phyloP scores from a whole-genome alignment of 805 yeast genomes.

The Novakomyces olei region DNA sequence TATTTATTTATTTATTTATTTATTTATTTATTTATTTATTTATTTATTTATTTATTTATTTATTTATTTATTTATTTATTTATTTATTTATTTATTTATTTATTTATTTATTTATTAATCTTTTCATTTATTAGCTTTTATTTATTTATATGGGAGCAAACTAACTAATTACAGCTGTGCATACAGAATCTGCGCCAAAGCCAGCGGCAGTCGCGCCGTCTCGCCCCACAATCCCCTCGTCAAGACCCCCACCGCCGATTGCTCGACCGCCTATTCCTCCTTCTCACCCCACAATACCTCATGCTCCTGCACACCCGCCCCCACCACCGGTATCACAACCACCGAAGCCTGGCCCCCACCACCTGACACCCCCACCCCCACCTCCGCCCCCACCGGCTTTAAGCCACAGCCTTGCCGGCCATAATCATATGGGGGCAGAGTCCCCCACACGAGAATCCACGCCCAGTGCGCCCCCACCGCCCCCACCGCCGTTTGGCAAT shows the following conservation, averaged over 20 bases:
- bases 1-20: conserved; percentile 3
- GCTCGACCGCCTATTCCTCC: conserved; percentile 13
- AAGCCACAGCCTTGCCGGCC: conserved; percentile 1
- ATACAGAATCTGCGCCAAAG: conserved; percentile 5
- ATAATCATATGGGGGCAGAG: too few species aligned
- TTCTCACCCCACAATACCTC: conserved; percentile 13
- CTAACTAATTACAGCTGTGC: conserved; percentile 4
- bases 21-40: conserved; percentile 6
- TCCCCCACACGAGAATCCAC: too few species aligned
- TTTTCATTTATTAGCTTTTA: neutral
- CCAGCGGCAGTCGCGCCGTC: conserved; percentile 14
- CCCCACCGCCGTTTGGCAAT: conserved; percentile 8
- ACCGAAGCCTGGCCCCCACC: conserved; percentile 8
- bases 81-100: conserved; percentile 3
- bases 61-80: neutral
- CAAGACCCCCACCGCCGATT: conserved; percentile 11
- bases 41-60: conserved; percentile 1
- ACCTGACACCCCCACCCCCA: conserved; percentile 7
- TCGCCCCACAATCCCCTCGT: conserved; percentile 8
- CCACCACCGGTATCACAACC: conserved; percentile 11
- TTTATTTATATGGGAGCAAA: too few species aligned
- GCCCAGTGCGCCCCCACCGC: conserved; percentile 7
- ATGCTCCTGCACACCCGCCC: conserved; percentile 15
- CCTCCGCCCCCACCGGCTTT: conserved; percentile 5
- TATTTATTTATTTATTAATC: too few species aligned